Conservation (phyloP, 495 filamentous ascomycete species). For the Penicillium desertorum region DNA sequence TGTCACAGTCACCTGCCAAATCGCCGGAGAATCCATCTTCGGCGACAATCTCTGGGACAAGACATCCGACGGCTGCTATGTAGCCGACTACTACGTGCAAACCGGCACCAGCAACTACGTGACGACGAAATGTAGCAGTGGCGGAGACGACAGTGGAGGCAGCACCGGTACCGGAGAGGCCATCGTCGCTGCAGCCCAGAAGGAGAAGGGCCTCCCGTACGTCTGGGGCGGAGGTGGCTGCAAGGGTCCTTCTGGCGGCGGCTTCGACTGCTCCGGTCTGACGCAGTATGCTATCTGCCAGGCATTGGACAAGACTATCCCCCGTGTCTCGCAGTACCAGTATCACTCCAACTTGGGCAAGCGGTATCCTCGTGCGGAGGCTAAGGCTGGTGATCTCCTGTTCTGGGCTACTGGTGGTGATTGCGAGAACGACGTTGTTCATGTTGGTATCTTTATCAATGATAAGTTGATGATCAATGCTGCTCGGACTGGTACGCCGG, state of each 20-base stretch:
- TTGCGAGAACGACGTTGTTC: conserved; percentile 16
- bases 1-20: conserved; percentile 17
- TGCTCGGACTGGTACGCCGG: conserved; percentile 20
- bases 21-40: conserved; percentile 10
- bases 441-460: conserved; percentile 21
- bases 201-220: conserved; percentile 22
- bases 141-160: conserved; percentile 3
- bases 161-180: conserved; percentile 10
- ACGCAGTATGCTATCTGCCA: conserved; percentile 23
- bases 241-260: conserved; percentile 14
- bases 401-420: conserved; percentile 22
- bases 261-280: conserved; percentile 23
- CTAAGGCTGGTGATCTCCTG: conserved; percentile 21
- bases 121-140: conserved; percentile 12
- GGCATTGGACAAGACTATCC: conserved; percentile 20
- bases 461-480: conserved; percentile 24
- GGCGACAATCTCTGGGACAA: conserved; percentile 24
- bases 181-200: conserved; percentile 19
- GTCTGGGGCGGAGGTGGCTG: conserved; percentile 22
- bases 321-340: conserved; percentile 19
- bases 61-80: conserved; percentile 22
- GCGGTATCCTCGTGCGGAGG: conserved; percentile 14
- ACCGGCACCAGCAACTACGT: conserved; percentile 19
- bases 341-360: conserved; percentile 18
- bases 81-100: conserved; percentile 23